phyloP scores from a whole-genome alignment of 371 early-diverging fungal species.

The Circinella umbellata region DNA sequence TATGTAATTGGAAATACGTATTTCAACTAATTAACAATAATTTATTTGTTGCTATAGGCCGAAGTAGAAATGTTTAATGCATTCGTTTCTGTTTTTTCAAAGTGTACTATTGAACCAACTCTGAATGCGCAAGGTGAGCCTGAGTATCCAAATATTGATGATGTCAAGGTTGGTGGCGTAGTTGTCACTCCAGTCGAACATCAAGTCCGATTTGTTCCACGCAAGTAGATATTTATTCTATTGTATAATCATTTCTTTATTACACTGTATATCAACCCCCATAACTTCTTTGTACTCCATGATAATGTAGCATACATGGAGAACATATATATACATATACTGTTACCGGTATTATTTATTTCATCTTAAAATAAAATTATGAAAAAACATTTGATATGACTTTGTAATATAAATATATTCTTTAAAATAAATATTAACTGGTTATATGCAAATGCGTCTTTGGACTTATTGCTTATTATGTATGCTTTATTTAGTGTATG shows the following conservation, averaged over 20 bases:
- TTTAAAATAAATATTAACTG: too few relatives aligned
- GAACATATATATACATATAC: too few relatives aligned
- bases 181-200: conserved; percentile 4
- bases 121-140: conserved; percentile 11
- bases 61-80: conserved; percentile 16
- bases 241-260: not conserved
- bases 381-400: too few relatives aligned
- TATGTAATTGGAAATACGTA: not conserved
- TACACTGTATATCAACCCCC: too few relatives aligned
- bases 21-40: too few relatives aligned
- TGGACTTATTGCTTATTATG: too few relatives aligned
- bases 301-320: too few relatives aligned
- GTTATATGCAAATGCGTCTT: too few relatives aligned
- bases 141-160: conserved; percentile 14
- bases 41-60: conserved; percentile 8
- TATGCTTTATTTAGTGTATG: too few relatives aligned
- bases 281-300: not conserved
- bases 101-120: conserved; percentile 12
- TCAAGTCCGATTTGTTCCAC: conserved; percentile 9
- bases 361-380: too few relatives aligned
- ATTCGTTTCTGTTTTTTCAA: conserved; percentile 7
- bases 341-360: too few relatives aligned
- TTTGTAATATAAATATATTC: too few relatives aligned
- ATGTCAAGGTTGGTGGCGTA: conserved; percentile 6
- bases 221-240: not conserved